These are phyloP conservation scores for Thuidium tamariscinum DNA, from an alignment of 225 moss, liverwort and hornwort genomes.

Conservation along the genomic window DNA sequence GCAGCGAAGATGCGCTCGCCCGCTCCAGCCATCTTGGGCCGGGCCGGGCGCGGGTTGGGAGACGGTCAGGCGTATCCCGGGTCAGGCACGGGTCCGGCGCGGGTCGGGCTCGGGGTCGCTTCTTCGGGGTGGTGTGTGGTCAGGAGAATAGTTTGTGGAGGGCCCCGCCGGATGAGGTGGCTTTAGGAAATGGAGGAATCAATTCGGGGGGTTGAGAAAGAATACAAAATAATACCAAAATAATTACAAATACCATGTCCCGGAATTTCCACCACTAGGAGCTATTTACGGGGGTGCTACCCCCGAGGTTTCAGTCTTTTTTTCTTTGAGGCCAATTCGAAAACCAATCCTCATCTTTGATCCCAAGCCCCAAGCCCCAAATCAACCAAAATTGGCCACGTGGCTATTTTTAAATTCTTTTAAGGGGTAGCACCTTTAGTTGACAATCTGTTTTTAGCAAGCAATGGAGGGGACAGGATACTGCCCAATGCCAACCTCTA, in stretches of 20 bases:
- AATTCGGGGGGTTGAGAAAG: not conserved
- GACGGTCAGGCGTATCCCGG: not conserved
- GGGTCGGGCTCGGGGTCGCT: not conserved
- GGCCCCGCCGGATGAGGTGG: not conserved
- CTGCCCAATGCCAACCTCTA: not conserved
- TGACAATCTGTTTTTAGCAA: not conserved
- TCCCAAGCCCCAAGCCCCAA: not conserved
- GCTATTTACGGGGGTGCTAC: not conserved
- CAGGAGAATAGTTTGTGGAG: not conserved
- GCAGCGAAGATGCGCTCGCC: constrained; percentile 3
- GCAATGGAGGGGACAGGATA: not conserved
- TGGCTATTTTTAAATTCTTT: not conserved
- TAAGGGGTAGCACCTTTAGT: not conserved
- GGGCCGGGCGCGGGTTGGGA: not conserved
- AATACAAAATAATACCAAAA: not conserved
- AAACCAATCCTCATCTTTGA: not conserved
- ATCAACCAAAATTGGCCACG: not conserved
- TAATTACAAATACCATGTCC: not conserved
- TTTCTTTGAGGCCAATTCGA: too few relatives aligned
- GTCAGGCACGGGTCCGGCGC: not conserved
- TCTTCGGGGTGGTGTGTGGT: not conserved
- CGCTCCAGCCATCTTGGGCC: constrained; percentile 13
- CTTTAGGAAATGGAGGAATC: not conserved
- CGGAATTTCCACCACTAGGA: not conserved
- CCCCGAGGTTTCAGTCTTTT: not conserved